Percentiles rank a stretch among this genome's conserved stretches.
Evolutionary conservation across 2,329 filamentous ascomycete species (phyloP).

Genomic region (Metarhizium robertsii): DNA sequence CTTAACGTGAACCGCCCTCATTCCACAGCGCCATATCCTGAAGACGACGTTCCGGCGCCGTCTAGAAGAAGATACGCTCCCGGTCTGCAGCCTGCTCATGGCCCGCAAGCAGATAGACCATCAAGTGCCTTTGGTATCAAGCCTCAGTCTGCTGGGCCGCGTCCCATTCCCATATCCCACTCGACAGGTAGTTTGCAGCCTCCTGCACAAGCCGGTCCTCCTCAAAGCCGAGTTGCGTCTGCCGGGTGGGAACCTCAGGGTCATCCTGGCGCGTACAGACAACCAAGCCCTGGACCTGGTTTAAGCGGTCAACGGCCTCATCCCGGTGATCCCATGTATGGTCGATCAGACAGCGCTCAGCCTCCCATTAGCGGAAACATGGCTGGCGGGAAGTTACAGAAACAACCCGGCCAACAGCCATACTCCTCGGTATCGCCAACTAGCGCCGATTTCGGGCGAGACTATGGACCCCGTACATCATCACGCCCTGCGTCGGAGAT

Average conservation of each 20-base stretch:
- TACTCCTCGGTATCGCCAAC: constrained; percentile 9
- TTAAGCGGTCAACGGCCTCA: constrained; percentile 9
- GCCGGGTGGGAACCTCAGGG: constrained; percentile 35
- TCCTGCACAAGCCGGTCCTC: constrained; percentile 16
- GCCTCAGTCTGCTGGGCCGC: constrained; percentile 26
- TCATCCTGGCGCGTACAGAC: constrained; percentile 28
- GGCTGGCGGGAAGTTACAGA: constrained; percentile 21
- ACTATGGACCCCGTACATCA: constrained; percentile 29
- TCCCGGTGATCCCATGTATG: constrained; percentile 13
- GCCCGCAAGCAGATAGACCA: constrained; percentile 38
- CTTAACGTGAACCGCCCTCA: constrained; percentile 33
- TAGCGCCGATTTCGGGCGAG: constrained; percentile 19
- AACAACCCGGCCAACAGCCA: constrained; percentile 13
- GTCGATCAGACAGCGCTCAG: constrained; percentile 18
- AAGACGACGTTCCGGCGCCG: constrained; percentile 33
- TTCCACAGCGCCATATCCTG: constrained; percentile 43
- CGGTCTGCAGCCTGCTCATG: constrained; percentile 38
- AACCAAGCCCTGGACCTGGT: constrained; percentile 26
- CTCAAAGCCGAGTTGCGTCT: constrained; percentile 33
- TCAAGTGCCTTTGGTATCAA: constrained; percentile 46
- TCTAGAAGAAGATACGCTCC: constrained; percentile 33
- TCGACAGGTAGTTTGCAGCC: constrained; percentile 38
- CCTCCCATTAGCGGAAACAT: constrained; percentile 19
- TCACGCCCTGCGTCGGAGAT: constrained; percentile 13
- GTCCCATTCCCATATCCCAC: constrained; percentile 32